A percentile compares a stretch with the other conserved stretches of the same genome.
Conservation (phyloP, 2,329 filamentous ascomycete species). For the Colletotrichum noveboracense region DNA sequence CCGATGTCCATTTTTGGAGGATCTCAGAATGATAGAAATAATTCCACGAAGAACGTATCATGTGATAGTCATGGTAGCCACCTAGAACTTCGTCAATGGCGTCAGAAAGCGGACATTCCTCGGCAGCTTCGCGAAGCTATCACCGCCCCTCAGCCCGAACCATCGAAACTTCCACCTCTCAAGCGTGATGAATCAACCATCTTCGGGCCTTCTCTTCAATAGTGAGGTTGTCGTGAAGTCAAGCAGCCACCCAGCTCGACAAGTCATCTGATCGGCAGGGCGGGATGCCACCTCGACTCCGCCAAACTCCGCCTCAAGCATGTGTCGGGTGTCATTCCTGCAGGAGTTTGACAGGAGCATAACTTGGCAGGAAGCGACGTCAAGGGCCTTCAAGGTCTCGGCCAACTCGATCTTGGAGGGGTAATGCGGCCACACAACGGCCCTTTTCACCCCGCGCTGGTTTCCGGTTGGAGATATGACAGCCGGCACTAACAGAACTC, state of each 20-base stretch:
- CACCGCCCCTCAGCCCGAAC: background rate
- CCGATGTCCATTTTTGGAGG: accelerated
- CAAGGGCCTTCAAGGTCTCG: background rate
- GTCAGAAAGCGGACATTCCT: background rate
- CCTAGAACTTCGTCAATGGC: background rate
- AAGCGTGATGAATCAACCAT: background rate
- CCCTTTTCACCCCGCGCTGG: constrained; percentile 8
- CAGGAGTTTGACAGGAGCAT: background rate
- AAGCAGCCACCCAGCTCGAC: background rate
- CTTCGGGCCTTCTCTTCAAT: constrained; percentile 1
- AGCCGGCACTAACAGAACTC: constrained; percentile 9
- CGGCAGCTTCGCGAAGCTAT: background rate
- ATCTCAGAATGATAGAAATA: background rate
- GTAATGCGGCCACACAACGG: background rate
- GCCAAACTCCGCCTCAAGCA: constrained; percentile 7
- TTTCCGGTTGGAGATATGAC: constrained; percentile 9
- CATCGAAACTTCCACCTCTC: background rate
- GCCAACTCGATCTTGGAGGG: background rate
- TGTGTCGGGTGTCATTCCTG: background rate
- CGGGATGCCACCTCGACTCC: constrained; percentile 4
- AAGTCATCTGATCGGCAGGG: constrained; percentile 4
- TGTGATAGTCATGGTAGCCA: background rate
- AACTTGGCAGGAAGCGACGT: background rate
- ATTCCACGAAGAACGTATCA: background rate
- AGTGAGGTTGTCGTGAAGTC: background rate